Percentiles rank a stretch among this genome's conserved stretches.
Evolutionary conservation across 2,329 filamentous ascomycete genomes (phyloP).

Genomic region (Cladosporium sp.): DNA sequence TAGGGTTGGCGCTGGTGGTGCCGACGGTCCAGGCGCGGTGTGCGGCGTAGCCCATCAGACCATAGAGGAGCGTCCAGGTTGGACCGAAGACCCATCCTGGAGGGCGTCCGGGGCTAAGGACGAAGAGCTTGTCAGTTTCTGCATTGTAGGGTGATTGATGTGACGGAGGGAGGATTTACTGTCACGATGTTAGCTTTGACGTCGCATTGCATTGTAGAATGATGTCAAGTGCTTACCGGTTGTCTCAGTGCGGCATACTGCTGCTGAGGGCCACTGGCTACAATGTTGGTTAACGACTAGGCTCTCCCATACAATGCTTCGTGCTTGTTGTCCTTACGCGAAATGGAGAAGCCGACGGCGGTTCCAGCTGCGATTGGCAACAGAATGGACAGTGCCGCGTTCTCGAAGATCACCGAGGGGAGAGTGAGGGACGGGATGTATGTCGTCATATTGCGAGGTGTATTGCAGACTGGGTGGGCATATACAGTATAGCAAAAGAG

Average conservation of each 20-base stretch:
- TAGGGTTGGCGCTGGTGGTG: slow-evolving; percentile 53
- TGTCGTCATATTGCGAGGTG: slow-evolving; percentile 61
- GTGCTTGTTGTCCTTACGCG: slow-evolving; percentile 48
- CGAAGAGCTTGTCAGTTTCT: slow-evolving; percentile 16
- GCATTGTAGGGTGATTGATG: background rate
- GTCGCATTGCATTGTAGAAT: background rate
- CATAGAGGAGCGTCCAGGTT: slow-evolving; percentile 57
- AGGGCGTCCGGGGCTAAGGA: slow-evolving; percentile 40
- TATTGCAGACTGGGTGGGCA: background rate
- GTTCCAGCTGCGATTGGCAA: slow-evolving; percentile 71
- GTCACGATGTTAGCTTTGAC: background rate
- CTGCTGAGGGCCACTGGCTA: slow-evolving; percentile 6
- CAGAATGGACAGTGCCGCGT: slow-evolving; percentile 68
- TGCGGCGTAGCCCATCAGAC: slow-evolving; percentile 81
- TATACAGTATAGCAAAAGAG: no score
- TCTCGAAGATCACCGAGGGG: slow-evolving; percentile 66
- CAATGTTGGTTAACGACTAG: background rate
- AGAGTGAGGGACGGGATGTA: slow-evolving; percentile 75
- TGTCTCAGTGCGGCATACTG: slow-evolving; percentile 10
- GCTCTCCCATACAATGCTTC: background rate
- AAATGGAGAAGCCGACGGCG: slow-evolving; percentile 65
- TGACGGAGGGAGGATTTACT: background rate
- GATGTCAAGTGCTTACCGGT: slow-evolving; percentile 40
- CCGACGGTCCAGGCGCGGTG: slow-evolving; percentile 69
- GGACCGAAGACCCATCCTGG: slow-evolving; percentile 57